Base-by-base conservation (phyloP, 208 protist species). In the Vickermania spadyakhi region DNA sequence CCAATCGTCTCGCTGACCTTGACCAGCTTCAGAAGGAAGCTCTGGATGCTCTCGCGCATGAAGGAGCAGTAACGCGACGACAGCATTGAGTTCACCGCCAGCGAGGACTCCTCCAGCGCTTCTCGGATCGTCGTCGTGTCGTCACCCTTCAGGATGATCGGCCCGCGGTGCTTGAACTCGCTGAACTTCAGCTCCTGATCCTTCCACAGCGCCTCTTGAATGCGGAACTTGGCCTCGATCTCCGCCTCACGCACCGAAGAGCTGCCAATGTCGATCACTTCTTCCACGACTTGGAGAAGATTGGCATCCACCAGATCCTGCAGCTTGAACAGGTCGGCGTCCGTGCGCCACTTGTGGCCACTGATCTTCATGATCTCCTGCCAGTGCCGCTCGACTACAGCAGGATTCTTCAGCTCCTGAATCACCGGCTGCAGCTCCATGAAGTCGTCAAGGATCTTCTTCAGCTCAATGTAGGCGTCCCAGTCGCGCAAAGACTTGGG, bases 241-340 rank as follows among this genome's bases (percentile, higher is more conserved):
- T 98, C 93, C 4, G 85, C 77, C 85, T 99, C 97, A 52, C 97
- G 97, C 45, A 82, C 81, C n/a, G 94, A 96, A 58, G 83, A 93
- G 58, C 75, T 91, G 36, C 86, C 88, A 61, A 98, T 97, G 64
- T 98, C 96, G 51, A 97, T 90, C n/a, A 99, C 84, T 64, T 99
- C 96, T 27, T 98, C 95, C 41, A 79, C 68, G 27, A 94, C 75
- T 11, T 57, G 49, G 14, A 98, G 69, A 50, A 97, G 68, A 58
- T 97, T 79, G 28, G 86, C 90, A 52, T 96, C 89, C 7, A 97
- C 75, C 31, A 99, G 71, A 68, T 97, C 83, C 71, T 88, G 79
- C 31, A 99, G 79, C 72, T 96, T 97, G 75, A 98, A 97, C 21
- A 96, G 59, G 31, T 98, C 91, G 21, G 89, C 70, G 66, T 97